These are phyloP conservation scores for Yamadazyma spencermartinsiae DNA, from an alignment of 1,139 yeast species.

Conservation along the genomic window DNA sequence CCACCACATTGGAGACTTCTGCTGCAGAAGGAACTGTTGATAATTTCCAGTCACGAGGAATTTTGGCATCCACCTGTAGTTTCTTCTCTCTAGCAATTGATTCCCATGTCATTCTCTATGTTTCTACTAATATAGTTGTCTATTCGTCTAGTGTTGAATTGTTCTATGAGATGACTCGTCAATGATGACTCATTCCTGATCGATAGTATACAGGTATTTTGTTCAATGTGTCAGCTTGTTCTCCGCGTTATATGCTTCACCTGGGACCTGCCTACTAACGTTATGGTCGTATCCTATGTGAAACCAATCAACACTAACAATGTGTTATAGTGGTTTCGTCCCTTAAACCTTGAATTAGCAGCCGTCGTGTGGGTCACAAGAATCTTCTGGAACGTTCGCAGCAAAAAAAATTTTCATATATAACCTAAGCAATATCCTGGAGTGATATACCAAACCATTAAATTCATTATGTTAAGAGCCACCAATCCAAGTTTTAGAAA, in stretches of 20 bases:
- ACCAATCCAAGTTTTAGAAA: constrained; percentile 48
- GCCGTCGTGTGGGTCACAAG: constrained; percentile 11
- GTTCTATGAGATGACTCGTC: too few species aligned
- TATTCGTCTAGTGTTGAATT: too few species aligned
- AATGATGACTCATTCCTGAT: background rate
- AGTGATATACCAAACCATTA: constrained; percentile 1
- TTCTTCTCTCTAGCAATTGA: constrained; percentile 7
- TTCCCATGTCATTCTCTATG: constrained; percentile 8
- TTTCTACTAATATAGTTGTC: too few species aligned
- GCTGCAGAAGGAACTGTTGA: constrained; percentile 12
- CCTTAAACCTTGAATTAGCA: too few species aligned
- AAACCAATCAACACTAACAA: too few species aligned
- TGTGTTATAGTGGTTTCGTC: too few species aligned
- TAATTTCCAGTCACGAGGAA: constrained; percentile 24
- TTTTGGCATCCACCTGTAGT: constrained; percentile 10
- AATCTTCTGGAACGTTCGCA: constrained; percentile 17
- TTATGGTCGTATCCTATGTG: too few species aligned
- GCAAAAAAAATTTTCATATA: constrained; percentile 16
- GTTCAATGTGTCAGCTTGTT: too few species aligned
- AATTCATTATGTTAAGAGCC: constrained; percentile 60
- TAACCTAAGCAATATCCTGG: constrained; percentile 4
- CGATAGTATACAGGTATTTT: too few species aligned
- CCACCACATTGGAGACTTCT: constrained; percentile 27
- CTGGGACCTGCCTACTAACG: too few species aligned
- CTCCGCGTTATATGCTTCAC: too few species aligned